Evolutionary conservation across 164 flowering plant genomes (phyloP), one percentile per base, ranked within the genome.

Genomic region (Dillenia turbinata): DNA sequence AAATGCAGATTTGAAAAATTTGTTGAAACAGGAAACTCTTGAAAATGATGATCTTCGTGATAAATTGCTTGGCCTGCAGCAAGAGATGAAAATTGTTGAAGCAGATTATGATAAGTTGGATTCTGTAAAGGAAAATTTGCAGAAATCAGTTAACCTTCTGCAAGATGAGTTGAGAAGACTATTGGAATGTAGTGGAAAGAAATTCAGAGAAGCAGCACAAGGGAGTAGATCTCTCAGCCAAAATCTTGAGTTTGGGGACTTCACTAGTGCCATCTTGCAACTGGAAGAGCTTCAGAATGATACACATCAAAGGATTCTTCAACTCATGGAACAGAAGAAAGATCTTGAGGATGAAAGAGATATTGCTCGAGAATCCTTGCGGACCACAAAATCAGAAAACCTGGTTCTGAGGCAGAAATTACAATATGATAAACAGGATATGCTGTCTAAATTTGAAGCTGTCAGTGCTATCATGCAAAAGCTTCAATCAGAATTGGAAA

Each of bases 401-500:
- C 10, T 60, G 16, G 51, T 53, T 40, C 44, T 83, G 76, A 89
- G 78, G 64, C 67, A 77, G 68, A 80, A 76, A 58, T 75, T 69
- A 71, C 83, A 75, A 59, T 47, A 68, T 72, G 84, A 78, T 48
- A 24, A 77, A 51, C 69, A 66, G 11, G 71, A 66, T 45, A 76
- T 86, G 75, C 63, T 54, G 48, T 51, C 53, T 63, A 77, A 80
- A 65, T 49, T 87, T 9, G 74, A 77, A 62, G 60, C 40, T 2
- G 81, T 87, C 48, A 75, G 67, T 69, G 68, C 73, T 44, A 70
- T 76, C 19, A 69, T 81, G 62, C 88, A 73, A 46, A 89, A 79
- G 65, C 85, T 85, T 76, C 88, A 83, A 61, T 60, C 50, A 51
- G 77, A 81, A 57, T 56, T 85, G 47, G 86, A 84, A 58, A 68